Base-by-base conservation (phyloP, 2,329 filamentous ascomycete species). In the Sporothrix pallida region DNA sequence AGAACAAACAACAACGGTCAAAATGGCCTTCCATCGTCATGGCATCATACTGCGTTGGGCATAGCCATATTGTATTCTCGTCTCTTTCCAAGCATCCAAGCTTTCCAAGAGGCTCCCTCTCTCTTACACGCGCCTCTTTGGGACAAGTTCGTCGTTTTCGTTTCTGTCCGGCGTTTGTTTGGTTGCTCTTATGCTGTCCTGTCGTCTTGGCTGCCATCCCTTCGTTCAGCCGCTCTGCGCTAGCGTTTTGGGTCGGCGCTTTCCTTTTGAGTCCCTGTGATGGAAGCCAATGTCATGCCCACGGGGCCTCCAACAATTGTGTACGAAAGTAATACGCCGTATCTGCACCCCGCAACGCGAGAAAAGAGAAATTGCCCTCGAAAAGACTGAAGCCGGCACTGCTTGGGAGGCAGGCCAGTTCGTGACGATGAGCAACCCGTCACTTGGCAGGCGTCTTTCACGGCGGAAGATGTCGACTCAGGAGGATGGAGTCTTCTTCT, bases 221-320 rank as follows among this genome's bases (percentile, higher is more conserved):
- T 48, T 50, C 12, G 42, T 37, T 72, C 70, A 72, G 70, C 70
- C 70, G 70, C 58, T 65, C 13, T n/a, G 26, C 70, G 58, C 70
- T 72, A 72, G 46, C 63, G 6, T 68, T 67, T 37, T 31, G 7
- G 6, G 65, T 68, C 63, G 12, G 20, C 13, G 63, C n/a, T 46
- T 67, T 15, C 20, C n/a, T 48, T 17, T 13, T 12, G 9, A 12
- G 31, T 2, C 31, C 31, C 7, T 37, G 31, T 37, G 31, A 37
- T 37, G 31, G 31, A 37, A 37, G 31, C 31, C 31, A 37, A 37
- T 37, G 31, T 37, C 4, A 37, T 37, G 31, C 31, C 31, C 31
- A 37, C 31, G 31, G 7, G 31, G 31, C 23, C 23, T 26, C n/a
- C n/a, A n/a, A n/a, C n/a, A n/a, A n/a, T n/a, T n/a, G n/a, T n/a